phyloP scores from a whole-genome alignment of 2,329 filamentous ascomycete species.

The Cucurbitaria berberidis region DNA sequence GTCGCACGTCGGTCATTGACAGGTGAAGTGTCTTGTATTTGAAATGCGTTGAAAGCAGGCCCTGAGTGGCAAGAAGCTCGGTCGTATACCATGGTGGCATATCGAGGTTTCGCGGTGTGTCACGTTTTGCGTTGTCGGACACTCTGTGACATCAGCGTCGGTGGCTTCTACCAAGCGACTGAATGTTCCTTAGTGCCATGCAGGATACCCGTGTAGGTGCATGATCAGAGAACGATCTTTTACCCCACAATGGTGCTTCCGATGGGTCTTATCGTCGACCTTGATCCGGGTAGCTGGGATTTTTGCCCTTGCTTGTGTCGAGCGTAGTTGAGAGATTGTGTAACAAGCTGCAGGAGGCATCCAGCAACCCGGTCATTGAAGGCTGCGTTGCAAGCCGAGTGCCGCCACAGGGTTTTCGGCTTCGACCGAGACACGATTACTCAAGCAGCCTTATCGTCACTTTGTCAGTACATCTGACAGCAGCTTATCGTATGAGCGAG shows the following conservation, averaged over 20 bases:
- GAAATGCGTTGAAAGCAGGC: slow-evolving; percentile 13
- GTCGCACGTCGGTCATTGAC: slow-evolving; percentile 39
- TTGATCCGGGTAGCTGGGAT: slow-evolving; percentile 35
- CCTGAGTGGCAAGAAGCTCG: slow-evolving; percentile 11
- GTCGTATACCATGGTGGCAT: slow-evolving; percentile 1
- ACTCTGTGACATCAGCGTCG: background rate
- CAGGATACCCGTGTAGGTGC: slow-evolving; percentile 36
- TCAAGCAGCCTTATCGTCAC: slow-evolving; percentile 6
- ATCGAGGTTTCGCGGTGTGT: slow-evolving; percentile 10
- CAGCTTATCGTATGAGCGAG: background rate
- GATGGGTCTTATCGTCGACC: slow-evolving; percentile 34
- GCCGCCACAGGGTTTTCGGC: slow-evolving; percentile 28
- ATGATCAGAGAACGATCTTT: slow-evolving; percentile 34
- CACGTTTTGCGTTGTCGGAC: slow-evolving; percentile 16
- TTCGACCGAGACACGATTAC: slow-evolving; percentile 34
- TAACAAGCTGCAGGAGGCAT: slow-evolving; percentile 29
- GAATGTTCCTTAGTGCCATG: slow-evolving; percentile 29
- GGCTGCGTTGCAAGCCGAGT: slow-evolving; percentile 29
- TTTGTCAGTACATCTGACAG: background rate
- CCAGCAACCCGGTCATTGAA: slow-evolving; percentile 40
- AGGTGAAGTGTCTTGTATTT: slow-evolving; percentile 21
- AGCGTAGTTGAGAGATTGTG: slow-evolving; percentile 26
- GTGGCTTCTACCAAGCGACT: background rate
- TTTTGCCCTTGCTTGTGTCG: slow-evolving; percentile 36
- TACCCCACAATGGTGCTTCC: slow-evolving; percentile 34